A percentile compares a stretch with the other conserved stretches of the same genome.
Conservation (phyloP, 2,329 filamentous ascomycete species). For the Cladosporium cucumerinum region DNA sequence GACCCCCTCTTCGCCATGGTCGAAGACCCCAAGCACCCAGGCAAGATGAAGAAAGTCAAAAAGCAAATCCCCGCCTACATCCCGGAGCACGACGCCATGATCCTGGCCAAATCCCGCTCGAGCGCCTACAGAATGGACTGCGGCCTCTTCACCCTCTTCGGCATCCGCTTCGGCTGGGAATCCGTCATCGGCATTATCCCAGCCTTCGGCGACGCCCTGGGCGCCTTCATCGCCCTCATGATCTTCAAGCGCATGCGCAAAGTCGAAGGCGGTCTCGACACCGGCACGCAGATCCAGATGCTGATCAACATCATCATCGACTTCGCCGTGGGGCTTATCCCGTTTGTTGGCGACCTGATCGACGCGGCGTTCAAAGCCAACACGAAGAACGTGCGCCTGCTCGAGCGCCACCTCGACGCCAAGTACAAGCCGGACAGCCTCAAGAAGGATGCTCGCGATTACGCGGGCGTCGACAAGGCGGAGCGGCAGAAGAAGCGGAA, state of each 20-base stretch:
- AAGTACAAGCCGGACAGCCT: constrained; percentile 54
- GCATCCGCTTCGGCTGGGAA: constrained; percentile 84
- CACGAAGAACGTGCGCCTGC: constrained; percentile 67
- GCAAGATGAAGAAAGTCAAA: constrained; percentile 77
- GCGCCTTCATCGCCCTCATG: constrained; percentile 70
- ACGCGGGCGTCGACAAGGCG: constrained; percentile 28
- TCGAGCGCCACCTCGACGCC: constrained; percentile 66
- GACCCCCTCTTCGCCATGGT: constrained; percentile 89
- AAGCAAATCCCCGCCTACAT: constrained; percentile 82
- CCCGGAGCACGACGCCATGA: constrained; percentile 73
- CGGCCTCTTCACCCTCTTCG: constrained; percentile 75
- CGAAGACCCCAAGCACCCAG: constrained; percentile 66
- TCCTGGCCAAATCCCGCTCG: constrained; percentile 82
- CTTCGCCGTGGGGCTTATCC: constrained; percentile 69
- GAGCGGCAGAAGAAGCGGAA: constrained; percentile 34
- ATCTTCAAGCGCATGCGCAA: constrained; percentile 70
- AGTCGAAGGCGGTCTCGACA: constrained; percentile 72
- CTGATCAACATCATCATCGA: constrained; percentile 73
- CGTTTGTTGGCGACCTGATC: constrained; percentile 70
- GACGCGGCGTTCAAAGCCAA: constrained; percentile 74
- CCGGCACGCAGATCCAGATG: constrained; percentile 65
- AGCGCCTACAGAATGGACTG: constrained; percentile 84
- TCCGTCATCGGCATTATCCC: constrained; percentile 82
- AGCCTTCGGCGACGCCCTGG: constrained; percentile 71
- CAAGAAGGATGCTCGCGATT: constrained; percentile 26